Evolutionary conservation across 352 stramenopile species (phyloP).

Genomic region (Globisporangium viniferum): DNA sequence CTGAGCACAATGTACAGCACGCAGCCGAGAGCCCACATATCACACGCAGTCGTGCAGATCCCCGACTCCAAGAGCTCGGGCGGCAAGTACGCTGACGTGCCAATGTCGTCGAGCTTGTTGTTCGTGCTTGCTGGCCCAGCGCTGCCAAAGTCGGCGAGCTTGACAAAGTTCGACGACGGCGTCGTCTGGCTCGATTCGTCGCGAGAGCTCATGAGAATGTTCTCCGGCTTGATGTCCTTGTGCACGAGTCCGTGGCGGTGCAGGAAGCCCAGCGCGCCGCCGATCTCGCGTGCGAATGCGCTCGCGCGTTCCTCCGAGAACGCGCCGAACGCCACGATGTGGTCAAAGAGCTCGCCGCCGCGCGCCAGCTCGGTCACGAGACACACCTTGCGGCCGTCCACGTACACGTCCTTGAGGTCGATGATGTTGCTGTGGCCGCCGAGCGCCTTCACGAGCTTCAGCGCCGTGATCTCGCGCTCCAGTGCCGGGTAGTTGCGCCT

Average conservation of each 20-base stretch:
- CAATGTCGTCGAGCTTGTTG: constrained; percentile 52
- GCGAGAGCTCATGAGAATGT: constrained; percentile 44
- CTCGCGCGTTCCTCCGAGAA: constrained; percentile 50
- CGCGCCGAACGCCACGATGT: constrained; percentile 73
- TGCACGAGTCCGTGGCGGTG: constrained; percentile 71
- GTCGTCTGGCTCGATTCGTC: background rate
- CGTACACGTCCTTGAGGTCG: constrained; percentile 77
- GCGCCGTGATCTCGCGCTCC: constrained; percentile 64
- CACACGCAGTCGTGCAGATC: constrained; percentile 55
- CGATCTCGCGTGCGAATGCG: constrained; percentile 51
- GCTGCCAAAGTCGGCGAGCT: constrained; percentile 80
- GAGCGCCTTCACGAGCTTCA: constrained; percentile 70
- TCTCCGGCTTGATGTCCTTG: constrained; percentile 84
- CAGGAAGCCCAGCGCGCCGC: constrained; percentile 62
- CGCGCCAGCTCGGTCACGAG: constrained; percentile 86
- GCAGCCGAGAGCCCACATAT: constrained; percentile 88
- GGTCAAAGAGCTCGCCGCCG: constrained; percentile 90
- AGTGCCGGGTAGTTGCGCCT: constrained; percentile 45
- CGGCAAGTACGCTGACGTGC: constrained; percentile 65
- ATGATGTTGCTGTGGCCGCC: constrained; percentile 87
- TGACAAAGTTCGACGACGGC: constrained; percentile 28
- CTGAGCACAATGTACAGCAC: constrained; percentile 95
- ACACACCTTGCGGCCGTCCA: constrained; percentile 71
- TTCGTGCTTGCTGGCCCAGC: constrained; percentile 42
- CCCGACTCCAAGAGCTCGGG: constrained; percentile 58